Percentiles rank a stretch among this genome's conserved stretches.
Conservation (phyloP, 331 rosid species). For the Prunus yedoensis region DNA sequence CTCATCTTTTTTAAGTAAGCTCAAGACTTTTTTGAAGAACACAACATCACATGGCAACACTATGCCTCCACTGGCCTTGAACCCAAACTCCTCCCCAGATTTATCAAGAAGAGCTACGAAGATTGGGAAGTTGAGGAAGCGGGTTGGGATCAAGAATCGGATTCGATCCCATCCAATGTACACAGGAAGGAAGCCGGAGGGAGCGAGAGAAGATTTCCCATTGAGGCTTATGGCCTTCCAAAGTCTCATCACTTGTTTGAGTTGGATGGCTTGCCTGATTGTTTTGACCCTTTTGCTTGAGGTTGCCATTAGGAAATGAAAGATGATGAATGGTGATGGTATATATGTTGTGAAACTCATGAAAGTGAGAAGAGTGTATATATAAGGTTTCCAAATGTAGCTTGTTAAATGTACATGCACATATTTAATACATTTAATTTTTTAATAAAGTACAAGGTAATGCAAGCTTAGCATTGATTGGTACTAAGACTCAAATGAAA, state of each 20-base stretch:
- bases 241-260: constrained; percentile 18
- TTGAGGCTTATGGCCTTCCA: constrained; percentile 9
- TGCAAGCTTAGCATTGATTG: neutral
- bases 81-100: constrained; percentile 17
- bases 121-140: constrained; percentile 16
- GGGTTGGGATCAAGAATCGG: constrained; percentile 20
- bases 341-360: neutral
- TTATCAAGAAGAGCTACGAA: constrained; percentile 5
- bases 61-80: constrained; percentile 16
- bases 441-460: neutral
- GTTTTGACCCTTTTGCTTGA: constrained; percentile 16
- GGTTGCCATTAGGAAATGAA: constrained; percentile 7
- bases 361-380: neutral
- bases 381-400: neutral
- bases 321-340: neutral
- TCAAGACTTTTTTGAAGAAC: constrained; percentile 11
- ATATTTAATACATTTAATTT: constrained; percentile 1
- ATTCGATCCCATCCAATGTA: constrained; percentile 5
- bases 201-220: constrained; percentile 2
- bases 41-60: constrained; percentile 26
- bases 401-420: neutral
- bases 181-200: constrained; percentile 15
- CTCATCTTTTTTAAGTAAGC: constrained; percentile 15
- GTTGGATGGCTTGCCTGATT: constrained; percentile 16
- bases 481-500: too few relatives aligned